A percentile compares a stretch with the other conserved stretches of the same genome.
Conservation (phyloP, 306 rosid species). For the Alnus glutinosa region DNA sequence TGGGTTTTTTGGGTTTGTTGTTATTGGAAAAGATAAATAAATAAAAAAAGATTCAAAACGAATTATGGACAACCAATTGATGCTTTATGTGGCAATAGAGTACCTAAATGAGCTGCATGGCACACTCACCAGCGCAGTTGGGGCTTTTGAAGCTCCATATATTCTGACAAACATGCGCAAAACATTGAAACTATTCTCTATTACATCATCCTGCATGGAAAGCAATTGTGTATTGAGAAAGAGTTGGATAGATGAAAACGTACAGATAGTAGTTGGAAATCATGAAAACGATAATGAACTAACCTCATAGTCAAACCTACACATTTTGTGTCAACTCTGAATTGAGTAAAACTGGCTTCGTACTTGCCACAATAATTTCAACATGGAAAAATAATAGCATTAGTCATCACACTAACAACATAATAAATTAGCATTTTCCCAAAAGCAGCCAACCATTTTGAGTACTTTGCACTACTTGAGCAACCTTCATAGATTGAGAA, state of each 20-base stretch:
- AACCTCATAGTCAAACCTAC: conserved; percentile 97
- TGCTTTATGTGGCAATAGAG: no score
- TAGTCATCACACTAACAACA: conserved; percentile 25
- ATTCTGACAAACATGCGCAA: conserved; percentile 81
- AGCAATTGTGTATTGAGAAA: neutral
- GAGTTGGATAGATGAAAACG: neutral
- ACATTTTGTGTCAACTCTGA: conserved; percentile 36
- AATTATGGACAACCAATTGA: neutral
- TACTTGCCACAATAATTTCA: conserved; percentile 29
- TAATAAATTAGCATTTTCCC: conserved; percentile 1
- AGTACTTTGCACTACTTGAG: neutral
- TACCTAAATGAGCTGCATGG: conserved; percentile 10
- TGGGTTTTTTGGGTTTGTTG: no score
- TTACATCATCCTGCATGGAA: conserved; percentile 80
- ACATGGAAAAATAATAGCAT: conserved; percentile 11
- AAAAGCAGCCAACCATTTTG: neutral
- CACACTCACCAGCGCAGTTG: conserved; percentile 71
- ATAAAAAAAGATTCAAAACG: no score
- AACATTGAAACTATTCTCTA: conserved; percentile 77
- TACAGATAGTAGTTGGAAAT: conserved; percentile 7
- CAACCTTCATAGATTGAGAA: neutral
- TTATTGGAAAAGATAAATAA: no score
- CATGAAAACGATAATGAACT: conserved; percentile 21
- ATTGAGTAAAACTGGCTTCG: conserved; percentile 30
- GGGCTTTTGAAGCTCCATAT: conserved; percentile 76